Evolutionary conservation across 2,329 filamentous ascomycete genomes (phyloP).

Genomic region (Verticillium tricorpus): DNA sequence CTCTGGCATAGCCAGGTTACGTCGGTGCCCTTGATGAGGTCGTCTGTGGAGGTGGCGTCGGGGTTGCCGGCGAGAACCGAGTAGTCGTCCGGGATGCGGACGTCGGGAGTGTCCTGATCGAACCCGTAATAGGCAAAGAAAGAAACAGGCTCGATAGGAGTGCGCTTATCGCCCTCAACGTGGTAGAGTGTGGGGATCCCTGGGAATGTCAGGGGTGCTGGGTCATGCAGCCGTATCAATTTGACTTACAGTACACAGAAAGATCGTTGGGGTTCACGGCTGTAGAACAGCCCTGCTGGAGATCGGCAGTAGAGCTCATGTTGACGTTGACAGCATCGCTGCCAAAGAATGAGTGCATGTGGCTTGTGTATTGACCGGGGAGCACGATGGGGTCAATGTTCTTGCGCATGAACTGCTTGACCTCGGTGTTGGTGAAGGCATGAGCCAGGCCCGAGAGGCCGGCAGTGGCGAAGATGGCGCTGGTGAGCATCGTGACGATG

Average conservation of each 20-base stretch:
- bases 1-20: constrained; percentile 11
- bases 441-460: constrained; percentile 5
- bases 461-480: neutral
- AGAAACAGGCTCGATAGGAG: constrained; percentile 28
- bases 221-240: neutral
- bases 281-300: constrained; percentile 32
- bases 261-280: constrained; percentile 39
- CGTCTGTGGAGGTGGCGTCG: constrained; percentile 23
- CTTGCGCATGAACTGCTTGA: constrained; percentile 23
- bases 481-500: constrained; percentile 27
- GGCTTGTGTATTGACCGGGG: constrained; percentile 24
- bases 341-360: constrained; percentile 29
- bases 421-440: constrained; percentile 18
- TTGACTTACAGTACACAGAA: constrained; percentile 32
- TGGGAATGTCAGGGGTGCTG: neutral
- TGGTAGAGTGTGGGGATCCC: constrained; percentile 37
- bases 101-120: constrained; percentile 35
- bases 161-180: constrained; percentile 30
- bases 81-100: constrained; percentile 38
- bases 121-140: constrained; percentile 30
- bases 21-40: constrained; percentile 9
- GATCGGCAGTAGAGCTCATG: constrained; percentile 22
- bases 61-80: constrained; percentile 37
- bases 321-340: constrained; percentile 25
- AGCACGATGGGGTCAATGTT: constrained; percentile 27